phyloP scores from a whole-genome alignment of 2,329 filamentous ascomycete genomes.

The Xylariaceae sp. region DNA sequence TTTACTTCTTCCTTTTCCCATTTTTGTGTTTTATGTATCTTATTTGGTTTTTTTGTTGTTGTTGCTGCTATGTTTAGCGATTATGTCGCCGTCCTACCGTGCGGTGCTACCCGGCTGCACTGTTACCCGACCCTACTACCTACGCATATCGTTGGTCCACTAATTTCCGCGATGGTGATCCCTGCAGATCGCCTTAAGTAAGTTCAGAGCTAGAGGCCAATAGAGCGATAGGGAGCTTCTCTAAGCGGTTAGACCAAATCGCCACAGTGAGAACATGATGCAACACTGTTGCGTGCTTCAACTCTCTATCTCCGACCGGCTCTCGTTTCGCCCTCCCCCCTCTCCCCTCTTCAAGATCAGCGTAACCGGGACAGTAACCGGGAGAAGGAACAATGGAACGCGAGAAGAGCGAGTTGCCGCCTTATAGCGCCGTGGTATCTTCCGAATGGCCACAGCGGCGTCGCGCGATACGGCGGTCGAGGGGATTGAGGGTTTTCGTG shows the following conservation, averaged over 20 bases:
- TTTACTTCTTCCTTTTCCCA: too few species aligned
- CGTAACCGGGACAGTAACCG: too few species aligned
- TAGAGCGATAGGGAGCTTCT: not conserved
- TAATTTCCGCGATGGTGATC: too few species aligned
- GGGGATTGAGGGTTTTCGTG: constrained; percentile 51
- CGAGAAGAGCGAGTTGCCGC: constrained; percentile 54
- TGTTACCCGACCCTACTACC: constrained; percentile 17
- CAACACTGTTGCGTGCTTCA: not conserved
- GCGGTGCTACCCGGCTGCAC: not conserved
- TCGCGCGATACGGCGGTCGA: constrained; percentile 50
- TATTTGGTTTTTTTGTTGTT: too few species aligned
- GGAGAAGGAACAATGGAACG: constrained; percentile 32
- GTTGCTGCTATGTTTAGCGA: too few species aligned
- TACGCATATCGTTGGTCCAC: too few species aligned
- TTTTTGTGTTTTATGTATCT: too few species aligned
- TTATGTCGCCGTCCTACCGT: too few species aligned
- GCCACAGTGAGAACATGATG: not conserved
- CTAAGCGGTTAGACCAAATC: constrained; percentile 7
- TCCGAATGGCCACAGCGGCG: constrained; percentile 38
- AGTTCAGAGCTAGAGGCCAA: too few species aligned
- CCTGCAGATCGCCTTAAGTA: too few species aligned
- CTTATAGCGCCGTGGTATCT: constrained; percentile 49
- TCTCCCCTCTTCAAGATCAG: not conserved
- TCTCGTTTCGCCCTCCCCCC: not conserved
- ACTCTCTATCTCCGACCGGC: not conserved